Conservation (phyloP, 2,329 filamentous ascomycete species). For the Exophiala xenobiotica region DNA sequence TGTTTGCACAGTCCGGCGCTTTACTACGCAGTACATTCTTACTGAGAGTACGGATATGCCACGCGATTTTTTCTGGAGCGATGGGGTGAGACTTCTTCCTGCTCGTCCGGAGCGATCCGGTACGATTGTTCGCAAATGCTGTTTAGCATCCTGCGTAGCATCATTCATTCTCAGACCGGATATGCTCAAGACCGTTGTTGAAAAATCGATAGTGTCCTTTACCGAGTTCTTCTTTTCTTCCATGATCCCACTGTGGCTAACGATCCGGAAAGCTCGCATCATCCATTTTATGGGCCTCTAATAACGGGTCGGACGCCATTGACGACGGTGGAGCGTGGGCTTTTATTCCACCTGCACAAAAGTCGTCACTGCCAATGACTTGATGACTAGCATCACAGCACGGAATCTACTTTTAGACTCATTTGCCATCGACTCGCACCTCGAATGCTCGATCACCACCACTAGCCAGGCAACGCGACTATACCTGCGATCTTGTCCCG, state of each 20-base stretch:
- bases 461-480: no score
- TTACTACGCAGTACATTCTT: no score
- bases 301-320: constrained; percentile 16
- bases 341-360: no score
- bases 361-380: no score
- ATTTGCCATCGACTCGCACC: no score
- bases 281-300: constrained; percentile 13
- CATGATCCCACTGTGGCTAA: constrained; percentile 5
- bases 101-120: background rate
- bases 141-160: background rate
- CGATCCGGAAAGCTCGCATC: constrained; percentile 3
- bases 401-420: background rate
- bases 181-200: background rate
- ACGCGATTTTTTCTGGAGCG: background rate
- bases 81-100: background rate
- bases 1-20: no score
- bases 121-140: no score
- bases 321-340: constrained; percentile 11
- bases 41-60: background rate
- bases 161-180: background rate
- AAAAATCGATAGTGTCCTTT: background rate
- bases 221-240: background rate
- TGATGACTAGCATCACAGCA: no score
- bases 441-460: no score
- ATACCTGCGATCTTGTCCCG: no score